Percentiles rank a stretch among this genome's conserved stretches.
Conservation (phyloP, 2,329 filamentous ascomycete species). For the Lojkania enalia region DNA sequence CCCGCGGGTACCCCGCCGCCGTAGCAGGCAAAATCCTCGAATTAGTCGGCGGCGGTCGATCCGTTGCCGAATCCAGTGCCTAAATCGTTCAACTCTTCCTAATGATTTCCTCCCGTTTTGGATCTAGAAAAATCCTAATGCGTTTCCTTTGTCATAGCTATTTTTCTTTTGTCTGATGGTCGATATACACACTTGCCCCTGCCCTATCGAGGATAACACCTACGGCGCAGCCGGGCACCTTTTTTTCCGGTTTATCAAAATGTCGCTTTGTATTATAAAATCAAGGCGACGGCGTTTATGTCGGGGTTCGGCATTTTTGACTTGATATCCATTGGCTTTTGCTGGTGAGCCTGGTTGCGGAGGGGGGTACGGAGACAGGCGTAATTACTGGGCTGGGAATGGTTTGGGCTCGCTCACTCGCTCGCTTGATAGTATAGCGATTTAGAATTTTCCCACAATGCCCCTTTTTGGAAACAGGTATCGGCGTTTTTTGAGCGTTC, state of each 20-base stretch:
- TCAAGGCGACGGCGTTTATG: constrained; percentile 8
- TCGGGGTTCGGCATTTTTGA: neutral
- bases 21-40: constrained; percentile 94
- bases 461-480: too few relatives aligned
- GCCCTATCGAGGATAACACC: constrained; percentile 9
- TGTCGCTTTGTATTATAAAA: neutral
- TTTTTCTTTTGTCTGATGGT: constrained; percentile 14
- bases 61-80: constrained; percentile 13
- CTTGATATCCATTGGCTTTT: constrained; percentile 9
- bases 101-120: constrained; percentile 3
- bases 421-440: neutral
- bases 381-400: neutral
- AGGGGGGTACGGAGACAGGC: neutral
- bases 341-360: constrained; percentile 3
- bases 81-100: constrained; percentile 10
- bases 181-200: constrained; percentile 8
- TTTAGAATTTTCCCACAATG: neutral
- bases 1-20: constrained; percentile 84
- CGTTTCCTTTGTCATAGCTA: constrained; percentile 16
- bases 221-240: constrained; percentile 7
- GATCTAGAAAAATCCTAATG: neutral
- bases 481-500: neutral
- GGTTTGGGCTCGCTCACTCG: too few relatives aligned
- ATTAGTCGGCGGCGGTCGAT: constrained; percentile 61
- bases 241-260: neutral